Evolutionary conservation across 441 rosid species (phyloP).

Genomic region (Populus hybrid): DNA sequence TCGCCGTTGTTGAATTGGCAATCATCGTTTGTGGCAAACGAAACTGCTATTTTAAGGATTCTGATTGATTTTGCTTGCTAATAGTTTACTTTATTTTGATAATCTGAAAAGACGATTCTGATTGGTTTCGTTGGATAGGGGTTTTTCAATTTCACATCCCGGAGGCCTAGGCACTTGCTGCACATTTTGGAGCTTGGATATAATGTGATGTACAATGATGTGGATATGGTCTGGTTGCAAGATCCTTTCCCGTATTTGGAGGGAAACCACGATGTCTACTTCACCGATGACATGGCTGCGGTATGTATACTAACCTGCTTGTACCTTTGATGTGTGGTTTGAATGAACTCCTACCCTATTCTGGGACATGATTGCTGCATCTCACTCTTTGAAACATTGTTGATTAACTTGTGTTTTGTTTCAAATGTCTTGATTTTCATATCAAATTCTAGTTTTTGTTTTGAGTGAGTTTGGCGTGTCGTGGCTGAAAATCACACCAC

Average conservation of each 20-base stretch:
- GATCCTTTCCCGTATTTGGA: constrained; percentile 77
- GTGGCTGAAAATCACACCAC: neutral
- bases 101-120: neutral
- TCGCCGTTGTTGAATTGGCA: neutral
- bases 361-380: neutral
- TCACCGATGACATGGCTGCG: constrained; percentile 73
- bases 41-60: neutral
- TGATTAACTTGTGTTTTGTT: neutral
- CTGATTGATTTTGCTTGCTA: neutral
- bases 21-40: neutral
- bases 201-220: constrained; percentile 94
- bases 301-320: constrained; percentile 35
- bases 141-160: constrained; percentile 82
- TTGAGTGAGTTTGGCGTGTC: neutral
- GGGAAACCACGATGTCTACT: constrained; percentile 87
- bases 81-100: neutral
- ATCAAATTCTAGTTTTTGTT: neutral
- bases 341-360: neutral
- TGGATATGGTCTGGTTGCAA: constrained; percentile 93
- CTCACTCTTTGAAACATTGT: neutral
- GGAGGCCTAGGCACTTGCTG: constrained; percentile 85
- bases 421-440: neutral
- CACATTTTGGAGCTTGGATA: constrained; percentile 91
- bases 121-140: constrained; percentile 43
- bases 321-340: constrained; percentile 1